These are phyloP conservation scores for Globisporangium spiculum DNA, from an alignment of 352 stramenopile genomes.

Conservation along the genomic window DNA sequence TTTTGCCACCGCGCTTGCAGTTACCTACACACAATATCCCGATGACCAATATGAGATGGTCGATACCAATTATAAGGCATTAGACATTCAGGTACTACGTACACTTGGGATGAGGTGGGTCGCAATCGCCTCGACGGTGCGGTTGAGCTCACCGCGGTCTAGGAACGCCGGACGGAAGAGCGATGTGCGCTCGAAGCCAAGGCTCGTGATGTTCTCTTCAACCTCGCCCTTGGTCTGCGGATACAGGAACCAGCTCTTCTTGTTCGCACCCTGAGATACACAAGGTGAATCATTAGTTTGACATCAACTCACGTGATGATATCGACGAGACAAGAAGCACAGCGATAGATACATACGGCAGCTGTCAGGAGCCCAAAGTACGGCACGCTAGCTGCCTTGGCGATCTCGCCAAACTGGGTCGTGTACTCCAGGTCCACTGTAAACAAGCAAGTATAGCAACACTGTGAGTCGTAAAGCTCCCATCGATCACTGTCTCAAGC, in stretches of 20 bases:
- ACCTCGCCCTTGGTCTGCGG: slow-evolving; percentile 72
- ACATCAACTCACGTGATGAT: neutral
- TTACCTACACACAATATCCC: slow-evolving; percentile 33
- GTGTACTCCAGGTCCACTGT: slow-evolving; percentile 75
- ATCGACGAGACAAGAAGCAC: neutral
- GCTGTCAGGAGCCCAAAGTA: slow-evolving; percentile 73
- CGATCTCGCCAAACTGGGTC: slow-evolving; percentile 46
- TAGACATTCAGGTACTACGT: too few species aligned
- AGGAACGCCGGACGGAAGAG: slow-evolving; percentile 64
- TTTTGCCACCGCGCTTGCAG: slow-evolving; percentile 48
- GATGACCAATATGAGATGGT: neutral
- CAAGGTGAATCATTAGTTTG: neutral
- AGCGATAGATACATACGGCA: slow-evolving; percentile 27
- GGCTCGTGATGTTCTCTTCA: slow-evolving; percentile 54
- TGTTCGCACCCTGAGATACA: slow-evolving; percentile 39
- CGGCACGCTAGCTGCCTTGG: slow-evolving; percentile 38
- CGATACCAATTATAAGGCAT: too few species aligned
- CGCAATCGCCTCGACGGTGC: slow-evolving; percentile 50
- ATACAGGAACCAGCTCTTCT: slow-evolving; percentile 80
- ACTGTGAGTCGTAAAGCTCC: slow-evolving; percentile 4
- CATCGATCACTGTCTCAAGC: neutral
- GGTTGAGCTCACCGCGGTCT: slow-evolving; percentile 52
- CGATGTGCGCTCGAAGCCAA: slow-evolving; percentile 46
- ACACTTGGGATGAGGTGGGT: slow-evolving; percentile 53
- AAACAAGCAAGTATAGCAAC: neutral